Conservation (phyloP, 2,329 filamentous ascomycete species). For the Conoideocrella luteorostrata region DNA sequence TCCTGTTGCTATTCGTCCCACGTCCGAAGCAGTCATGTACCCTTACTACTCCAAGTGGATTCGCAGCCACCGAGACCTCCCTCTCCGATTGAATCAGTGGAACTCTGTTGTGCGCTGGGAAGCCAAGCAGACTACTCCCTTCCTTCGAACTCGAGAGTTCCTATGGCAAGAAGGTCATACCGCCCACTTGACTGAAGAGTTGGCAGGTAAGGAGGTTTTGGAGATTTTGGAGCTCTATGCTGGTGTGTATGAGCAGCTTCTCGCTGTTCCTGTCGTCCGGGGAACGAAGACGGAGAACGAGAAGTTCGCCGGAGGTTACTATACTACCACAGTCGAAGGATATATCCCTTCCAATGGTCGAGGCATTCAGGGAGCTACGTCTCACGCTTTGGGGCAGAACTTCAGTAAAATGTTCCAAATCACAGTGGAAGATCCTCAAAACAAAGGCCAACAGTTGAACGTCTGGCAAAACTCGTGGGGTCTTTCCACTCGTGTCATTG, state of each 20-base stretch:
- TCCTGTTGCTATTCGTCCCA: slow-evolving; percentile 61
- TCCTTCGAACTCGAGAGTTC: slow-evolving; percentile 90
- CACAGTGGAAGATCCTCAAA: slow-evolving; percentile 83
- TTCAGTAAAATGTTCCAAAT: slow-evolving; percentile 99
- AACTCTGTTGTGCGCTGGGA: slow-evolving; percentile 92
- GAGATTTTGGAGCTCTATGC: slow-evolving; percentile 93
- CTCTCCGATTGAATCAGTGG: slow-evolving; percentile 94
- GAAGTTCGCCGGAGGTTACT: slow-evolving; percentile 94
- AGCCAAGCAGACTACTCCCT: slow-evolving; percentile 85
- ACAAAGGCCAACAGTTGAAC: slow-evolving; percentile 72
- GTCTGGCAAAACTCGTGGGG: slow-evolving; percentile 99
- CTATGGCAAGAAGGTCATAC: slow-evolving; percentile 96
- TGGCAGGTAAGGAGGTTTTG: slow-evolving; percentile 78
- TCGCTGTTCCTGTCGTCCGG: slow-evolving; percentile 91
- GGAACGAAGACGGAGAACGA: slow-evolving; percentile 96
- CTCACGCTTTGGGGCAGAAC: slow-evolving; percentile 92
- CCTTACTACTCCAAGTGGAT: slow-evolving; percentile 97
- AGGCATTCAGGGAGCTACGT: slow-evolving; percentile 94
- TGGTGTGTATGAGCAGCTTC: slow-evolving; percentile 83
- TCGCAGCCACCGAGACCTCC: slow-evolving; percentile 89
- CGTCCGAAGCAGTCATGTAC: slow-evolving; percentile 81
- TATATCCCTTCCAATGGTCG: slow-evolving; percentile 94
- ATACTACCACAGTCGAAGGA: slow-evolving; percentile 93
- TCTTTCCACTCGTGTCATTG: slow-evolving; percentile 91
- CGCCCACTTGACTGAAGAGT: slow-evolving; percentile 78